Evolutionary conservation across 208 protist species (phyloP).

Genomic region (Porcisia hertigi): DNA sequence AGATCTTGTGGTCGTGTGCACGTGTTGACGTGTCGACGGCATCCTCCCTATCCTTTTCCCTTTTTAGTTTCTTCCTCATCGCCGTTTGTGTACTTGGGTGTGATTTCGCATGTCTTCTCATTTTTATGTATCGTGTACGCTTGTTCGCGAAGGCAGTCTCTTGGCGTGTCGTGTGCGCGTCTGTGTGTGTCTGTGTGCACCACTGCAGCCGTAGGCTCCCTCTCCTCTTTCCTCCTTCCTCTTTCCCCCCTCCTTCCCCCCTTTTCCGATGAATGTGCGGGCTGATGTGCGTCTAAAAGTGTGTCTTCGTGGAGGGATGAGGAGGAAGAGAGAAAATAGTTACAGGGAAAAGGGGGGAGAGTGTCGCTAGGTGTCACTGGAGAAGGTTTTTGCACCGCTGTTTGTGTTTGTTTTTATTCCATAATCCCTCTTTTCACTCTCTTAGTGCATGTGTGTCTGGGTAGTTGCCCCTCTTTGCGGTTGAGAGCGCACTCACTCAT

Average conservation of each 20-base stretch:
- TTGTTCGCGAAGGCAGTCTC: not conserved
- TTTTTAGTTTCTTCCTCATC: not conserved
- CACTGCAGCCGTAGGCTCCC: not conserved
- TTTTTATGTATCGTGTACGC: slow-evolving; percentile 1
- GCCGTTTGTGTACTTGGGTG: slow-evolving; percentile 5
- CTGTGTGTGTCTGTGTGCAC: not conserved
- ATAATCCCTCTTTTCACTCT: not conserved
- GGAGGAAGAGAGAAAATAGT: too few species aligned
- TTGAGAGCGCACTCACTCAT: not conserved
- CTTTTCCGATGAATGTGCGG: not conserved
- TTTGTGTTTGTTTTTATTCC: not conserved
- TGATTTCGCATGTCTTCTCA: slow-evolving; percentile 21
- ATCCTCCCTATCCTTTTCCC: not conserved
- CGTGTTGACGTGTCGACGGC: too few species aligned
- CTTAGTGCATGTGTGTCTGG: not conserved
- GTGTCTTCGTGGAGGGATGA: not conserved
- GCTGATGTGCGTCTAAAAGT: not conserved
- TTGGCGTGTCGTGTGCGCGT: not conserved
- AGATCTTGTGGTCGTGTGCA: not conserved
- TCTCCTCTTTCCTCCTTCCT: not conserved
- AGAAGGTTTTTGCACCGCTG: not conserved
- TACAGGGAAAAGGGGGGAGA: not conserved
- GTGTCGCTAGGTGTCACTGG: not conserved
- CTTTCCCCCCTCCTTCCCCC: not conserved
- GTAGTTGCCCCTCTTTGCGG: slow-evolving; percentile 11